Conservation (phyloP, 805 yeast genomes). For the Cyberlindnera euphorbiiphila region DNA sequence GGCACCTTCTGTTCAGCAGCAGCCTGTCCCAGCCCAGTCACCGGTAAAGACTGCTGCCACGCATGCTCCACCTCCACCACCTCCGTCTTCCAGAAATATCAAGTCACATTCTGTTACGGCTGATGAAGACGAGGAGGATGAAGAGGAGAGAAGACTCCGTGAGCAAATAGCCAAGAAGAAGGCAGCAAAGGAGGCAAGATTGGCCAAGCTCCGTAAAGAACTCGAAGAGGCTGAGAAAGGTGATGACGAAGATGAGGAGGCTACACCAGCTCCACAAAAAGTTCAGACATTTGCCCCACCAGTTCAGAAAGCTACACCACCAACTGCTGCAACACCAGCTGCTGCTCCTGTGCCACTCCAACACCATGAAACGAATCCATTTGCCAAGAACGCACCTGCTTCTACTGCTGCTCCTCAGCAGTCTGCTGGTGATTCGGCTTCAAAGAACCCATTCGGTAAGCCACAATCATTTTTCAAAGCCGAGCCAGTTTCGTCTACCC, state of each 20-base stretch:
- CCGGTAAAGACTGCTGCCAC: no score
- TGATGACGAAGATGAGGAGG: slow-evolving; percentile 43
- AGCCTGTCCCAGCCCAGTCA: slow-evolving; percentile 1
- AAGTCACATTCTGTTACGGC: slow-evolving; percentile 9
- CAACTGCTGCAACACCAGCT: slow-evolving; percentile 15
- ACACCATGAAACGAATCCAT: slow-evolving; percentile 29
- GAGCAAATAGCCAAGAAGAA: slow-evolving; percentile 42
- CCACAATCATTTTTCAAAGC: slow-evolving; percentile 30
- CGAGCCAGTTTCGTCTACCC: slow-evolving; percentile 17
- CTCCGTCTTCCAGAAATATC: slow-evolving; percentile 11
- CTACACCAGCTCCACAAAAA: slow-evolving; percentile 13
- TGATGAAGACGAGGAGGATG: slow-evolving; percentile 43
- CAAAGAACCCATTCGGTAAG: slow-evolving; percentile 59
- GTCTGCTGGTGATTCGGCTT: no score
- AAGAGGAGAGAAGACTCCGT: slow-evolving; percentile 44
- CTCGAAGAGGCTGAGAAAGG: slow-evolving; percentile 50
- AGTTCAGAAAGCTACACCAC: slow-evolving; percentile 19
- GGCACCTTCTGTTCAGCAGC: slow-evolving; percentile 1
- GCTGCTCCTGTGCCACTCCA: slow-evolving; percentile 1
- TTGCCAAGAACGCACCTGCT: slow-evolving; percentile 17
- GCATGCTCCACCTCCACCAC: slow-evolving; percentile 14
- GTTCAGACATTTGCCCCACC: slow-evolving; percentile 23
- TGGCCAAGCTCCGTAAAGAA: slow-evolving; percentile 55
- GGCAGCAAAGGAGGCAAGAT: slow-evolving; percentile 55
- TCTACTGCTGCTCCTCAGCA: slow-evolving; percentile 11